Percentiles rank a stretch among this genome's conserved stretches.
Evolutionary conservation across 108 stramenopile genomes (phyloP).

Genomic region (Skeletonema tropicum): DNA sequence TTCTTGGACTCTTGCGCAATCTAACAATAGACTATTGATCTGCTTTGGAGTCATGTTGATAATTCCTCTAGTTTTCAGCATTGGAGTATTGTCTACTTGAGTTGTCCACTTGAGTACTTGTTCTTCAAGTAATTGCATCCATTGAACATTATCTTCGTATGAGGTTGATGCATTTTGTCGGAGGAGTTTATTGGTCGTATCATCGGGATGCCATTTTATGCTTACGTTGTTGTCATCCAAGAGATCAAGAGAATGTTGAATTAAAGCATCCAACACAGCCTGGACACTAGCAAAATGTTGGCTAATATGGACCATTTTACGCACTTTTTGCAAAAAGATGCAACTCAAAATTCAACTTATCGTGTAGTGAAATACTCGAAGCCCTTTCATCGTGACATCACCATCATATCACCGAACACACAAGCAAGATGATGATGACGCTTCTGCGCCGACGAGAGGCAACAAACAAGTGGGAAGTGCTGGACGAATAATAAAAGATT

Average conservation of each 20-base stretch:
- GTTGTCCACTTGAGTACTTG: constrained; percentile 45
- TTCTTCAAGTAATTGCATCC: constrained; percentile 17
- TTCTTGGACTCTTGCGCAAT: constrained; percentile 26
- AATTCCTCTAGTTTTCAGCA: constrained; percentile 42
- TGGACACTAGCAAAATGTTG: too few species aligned
- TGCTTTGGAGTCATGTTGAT: constrained; percentile 36
- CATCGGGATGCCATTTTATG: constrained; percentile 35
- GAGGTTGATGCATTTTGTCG: neutral
- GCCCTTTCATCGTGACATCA: too few species aligned
- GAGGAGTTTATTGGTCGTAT: constrained; percentile 22
- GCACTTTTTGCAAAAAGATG: too few species aligned
- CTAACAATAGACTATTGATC: constrained; percentile 35
- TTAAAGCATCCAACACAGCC: constrained; percentile 17
- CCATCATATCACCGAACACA: too few species aligned
- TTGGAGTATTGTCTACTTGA: constrained; percentile 3
- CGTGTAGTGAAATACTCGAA: too few species aligned
- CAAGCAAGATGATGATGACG: too few species aligned
- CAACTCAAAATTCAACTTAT: too few species aligned
- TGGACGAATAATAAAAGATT: too few species aligned
- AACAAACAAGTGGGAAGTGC: too few species aligned
- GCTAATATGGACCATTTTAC: too few species aligned
- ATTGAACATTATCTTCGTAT: neutral
- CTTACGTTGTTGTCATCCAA: neutral
- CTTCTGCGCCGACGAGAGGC: too few species aligned
- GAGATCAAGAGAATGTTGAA: constrained; percentile 18